A percentile compares a stretch with the other conserved stretches of the same genome.
Evolutionary conservation across 2,329 filamentous ascomycete species (phyloP).

Genomic region (Arthroderma sp.): DNA sequence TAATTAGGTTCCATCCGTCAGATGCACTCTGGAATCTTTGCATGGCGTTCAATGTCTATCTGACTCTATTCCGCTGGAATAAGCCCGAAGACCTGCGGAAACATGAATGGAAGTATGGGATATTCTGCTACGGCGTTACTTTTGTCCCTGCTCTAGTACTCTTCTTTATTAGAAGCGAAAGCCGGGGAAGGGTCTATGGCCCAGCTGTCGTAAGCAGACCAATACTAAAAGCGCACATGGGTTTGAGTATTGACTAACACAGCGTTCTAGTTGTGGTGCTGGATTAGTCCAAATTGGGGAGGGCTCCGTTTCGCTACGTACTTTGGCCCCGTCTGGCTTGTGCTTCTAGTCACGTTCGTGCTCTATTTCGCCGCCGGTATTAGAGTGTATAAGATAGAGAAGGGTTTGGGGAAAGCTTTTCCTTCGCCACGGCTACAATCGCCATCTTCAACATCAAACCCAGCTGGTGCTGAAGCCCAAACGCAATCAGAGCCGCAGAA

Average conservation of each 20-base stretch:
- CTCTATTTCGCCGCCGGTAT: slow-evolving; percentile 25
- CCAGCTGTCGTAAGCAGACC: slow-evolving; percentile 45
- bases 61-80: slow-evolving; percentile 67
- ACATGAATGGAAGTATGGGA: slow-evolving; percentile 58
- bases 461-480: too few relatives aligned
- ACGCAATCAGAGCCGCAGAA: too few relatives aligned
- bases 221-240: neutral
- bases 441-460: too few relatives aligned
- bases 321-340: slow-evolving; percentile 41
- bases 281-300: slow-evolving; percentile 56
- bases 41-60: slow-evolving; percentile 73
- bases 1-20: slow-evolving; percentile 58
- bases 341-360: slow-evolving; percentile 26
- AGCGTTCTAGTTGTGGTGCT: slow-evolving; percentile 58
- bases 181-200: slow-evolving; percentile 53
- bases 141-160: slow-evolving; percentile 55
- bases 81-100: slow-evolving; percentile 49
- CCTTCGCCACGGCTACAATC: neutral
- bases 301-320: slow-evolving; percentile 61
- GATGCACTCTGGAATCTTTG: slow-evolving; percentile 65
- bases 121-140: slow-evolving; percentile 60
- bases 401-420: neutral
- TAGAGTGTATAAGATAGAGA: slow-evolving; percentile 36
- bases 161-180: slow-evolving; percentile 47
- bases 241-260: neutral